phyloP scores from a whole-genome alignment of 768 basidiomycete genomes.

The Coprinopsis strossmayeri region DNA sequence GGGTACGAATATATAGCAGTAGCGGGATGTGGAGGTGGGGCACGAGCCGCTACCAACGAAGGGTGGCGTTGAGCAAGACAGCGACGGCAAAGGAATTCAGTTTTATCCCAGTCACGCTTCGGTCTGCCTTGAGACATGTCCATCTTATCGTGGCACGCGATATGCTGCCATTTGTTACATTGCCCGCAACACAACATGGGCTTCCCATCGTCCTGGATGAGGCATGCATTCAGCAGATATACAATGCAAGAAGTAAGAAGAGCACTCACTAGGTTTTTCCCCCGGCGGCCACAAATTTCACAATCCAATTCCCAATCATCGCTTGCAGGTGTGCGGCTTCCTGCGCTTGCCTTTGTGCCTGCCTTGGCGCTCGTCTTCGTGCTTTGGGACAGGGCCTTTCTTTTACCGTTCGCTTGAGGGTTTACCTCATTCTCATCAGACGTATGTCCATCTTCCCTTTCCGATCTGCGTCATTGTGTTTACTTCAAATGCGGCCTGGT shows the following conservation, averaged over 20 bases:
- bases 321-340: constrained; percentile 27
- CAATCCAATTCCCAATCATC: constrained; percentile 87
- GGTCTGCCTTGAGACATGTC: constrained; percentile 60
- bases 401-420: not conserved
- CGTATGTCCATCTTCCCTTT: constrained; percentile 5
- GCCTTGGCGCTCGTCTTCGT: not conserved
- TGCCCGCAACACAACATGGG: constrained; percentile 77
- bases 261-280: constrained; percentile 62
- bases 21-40: constrained; percentile 13
- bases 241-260: not conserved
- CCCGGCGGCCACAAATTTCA: constrained; percentile 72
- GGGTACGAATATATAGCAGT: not conserved
- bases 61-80: constrained; percentile 32
- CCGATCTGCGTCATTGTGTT: not conserved
- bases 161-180: constrained; percentile 89
- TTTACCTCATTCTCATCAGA: not conserved
- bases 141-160: constrained; percentile 70
- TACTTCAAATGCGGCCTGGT: not conserved
- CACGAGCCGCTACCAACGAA: constrained; percentile 7
- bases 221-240: not conserved
- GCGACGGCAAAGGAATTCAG: constrained; percentile 69
- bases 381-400: not conserved
- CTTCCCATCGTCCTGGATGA: constrained; percentile 64
- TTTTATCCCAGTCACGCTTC: constrained; percentile 77
- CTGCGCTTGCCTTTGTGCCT: not conserved